Conservation (phyloP, 2,329 filamentous ascomycete species). For the Fusarium sambucinum region DNA sequence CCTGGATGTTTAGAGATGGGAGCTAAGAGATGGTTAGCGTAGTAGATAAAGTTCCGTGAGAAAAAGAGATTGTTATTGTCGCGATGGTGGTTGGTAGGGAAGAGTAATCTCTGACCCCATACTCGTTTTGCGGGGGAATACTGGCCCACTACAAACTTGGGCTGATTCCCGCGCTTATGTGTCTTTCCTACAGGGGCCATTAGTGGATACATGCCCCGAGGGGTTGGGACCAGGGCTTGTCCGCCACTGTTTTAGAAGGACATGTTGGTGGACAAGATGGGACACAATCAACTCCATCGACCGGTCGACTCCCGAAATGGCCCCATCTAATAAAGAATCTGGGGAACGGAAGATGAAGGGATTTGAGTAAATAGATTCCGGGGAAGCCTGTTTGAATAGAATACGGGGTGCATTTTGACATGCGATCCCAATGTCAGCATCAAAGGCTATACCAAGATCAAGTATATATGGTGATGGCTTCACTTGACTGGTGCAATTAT, state of each 20-base stretch:
- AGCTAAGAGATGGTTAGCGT: constrained; percentile 13
- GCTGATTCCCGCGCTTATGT: constrained; percentile 38
- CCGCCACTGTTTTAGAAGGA: constrained; percentile 10
- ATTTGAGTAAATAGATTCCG: constrained; percentile 30
- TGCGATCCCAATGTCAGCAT: not conserved
- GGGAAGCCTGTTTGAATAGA: constrained; percentile 32
- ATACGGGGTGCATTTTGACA: constrained; percentile 20
- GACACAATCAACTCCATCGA: constrained; percentile 21
- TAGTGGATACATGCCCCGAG: constrained; percentile 13
- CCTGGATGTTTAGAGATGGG: not conserved
- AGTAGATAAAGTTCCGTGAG: constrained; percentile 14
- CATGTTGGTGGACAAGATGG: not conserved
- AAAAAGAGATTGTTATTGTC: constrained; percentile 13
- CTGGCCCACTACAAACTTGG: constrained; percentile 4
- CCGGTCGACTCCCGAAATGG: constrained; percentile 36
- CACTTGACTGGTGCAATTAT: not conserved
- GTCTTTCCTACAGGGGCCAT: constrained; percentile 6
- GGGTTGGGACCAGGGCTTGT: not conserved
- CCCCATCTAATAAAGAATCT: constrained; percentile 22
- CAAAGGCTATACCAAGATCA: not conserved
- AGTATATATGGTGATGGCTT: constrained; percentile 14
- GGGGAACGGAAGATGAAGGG: constrained; percentile 28
- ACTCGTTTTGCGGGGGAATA: constrained; percentile 34
- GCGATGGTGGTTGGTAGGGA: constrained; percentile 15
- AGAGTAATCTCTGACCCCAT: constrained; percentile 34